Evolutionary conservation across 2,329 filamentous ascomycete species (phyloP), one percentile per base, ranked within the genome.

Genomic region (Pseudogymnoascus sp.): DNA sequence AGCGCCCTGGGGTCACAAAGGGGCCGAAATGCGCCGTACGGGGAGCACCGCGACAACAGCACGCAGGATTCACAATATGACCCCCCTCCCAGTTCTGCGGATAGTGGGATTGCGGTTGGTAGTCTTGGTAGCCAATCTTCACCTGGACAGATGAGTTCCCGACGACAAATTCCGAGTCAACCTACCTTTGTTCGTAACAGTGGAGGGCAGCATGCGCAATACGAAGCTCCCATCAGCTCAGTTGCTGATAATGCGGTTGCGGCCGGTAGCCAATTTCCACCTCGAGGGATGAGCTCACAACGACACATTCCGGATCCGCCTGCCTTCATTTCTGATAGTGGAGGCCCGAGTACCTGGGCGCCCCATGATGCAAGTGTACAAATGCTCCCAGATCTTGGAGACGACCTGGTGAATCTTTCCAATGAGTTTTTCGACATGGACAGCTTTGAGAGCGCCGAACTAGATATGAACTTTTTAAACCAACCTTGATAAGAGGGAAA

Each of bases 41-140:
- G 22, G 20, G 58, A 34, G 20, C 32, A 25, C 14, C 9, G 11
- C 14, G 22, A 16, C 22, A 6, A 34, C 6, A 4, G 25, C 38
- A 25, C 9, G 14, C 37, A 35, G 4, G 25, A 30, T 4, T 1
- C 11, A n/a, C 58, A 47, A 34, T 18, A 20, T 16, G 39, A 50
- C 18, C 54, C 62, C 32, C 32, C 62, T 6, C 28, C 25, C 16
- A 61, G 39, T 18, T 62, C 54, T 1, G 41, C 16, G 39, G 58
- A 64, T 41, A 64, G 60, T 62, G 62, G 47, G 22, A 57, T 58
- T 37, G 60, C 16, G 30, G 16, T 57, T 9, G 60, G n/a, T 14
- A 39, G 28, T 43, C 61, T 57, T 9, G 60, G n/a, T 14, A 39
- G 28, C 37, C 61, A 57, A 50, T 7, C 20, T 28, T 62, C 62